A percentile compares a stretch with the other conserved stretches of the same genome.
Evolutionary conservation across 1,284 basidiomycete genomes (phyloP).

Genomic region (Ganoderma multipileum): DNA sequence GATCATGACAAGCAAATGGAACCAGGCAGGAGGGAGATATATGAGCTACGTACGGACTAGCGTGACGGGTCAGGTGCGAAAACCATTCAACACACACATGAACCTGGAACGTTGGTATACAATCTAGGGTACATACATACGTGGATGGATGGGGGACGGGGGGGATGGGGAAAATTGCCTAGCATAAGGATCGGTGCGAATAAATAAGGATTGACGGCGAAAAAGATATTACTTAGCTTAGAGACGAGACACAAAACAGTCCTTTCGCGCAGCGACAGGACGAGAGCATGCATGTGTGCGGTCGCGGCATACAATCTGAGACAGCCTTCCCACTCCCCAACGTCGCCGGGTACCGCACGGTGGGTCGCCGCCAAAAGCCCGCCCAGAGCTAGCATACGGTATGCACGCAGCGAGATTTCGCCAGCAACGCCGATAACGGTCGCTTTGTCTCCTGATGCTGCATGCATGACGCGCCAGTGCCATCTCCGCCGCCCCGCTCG

Average conservation of each 20-base stretch:
- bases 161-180: background rate
- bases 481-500: slow-evolving; percentile 3
- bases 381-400: background rate
- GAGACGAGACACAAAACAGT: background rate
- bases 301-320: background rate
- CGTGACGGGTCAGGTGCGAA: background rate
- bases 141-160: background rate
- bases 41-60: background rate
- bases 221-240: background rate
- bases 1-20: background rate
- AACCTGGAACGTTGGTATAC: slow-evolving; percentile 8
- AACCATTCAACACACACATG: slow-evolving; percentile 9
- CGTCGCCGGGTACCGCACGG: background rate
- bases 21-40: background rate
- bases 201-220: background rate
- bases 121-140: slow-evolving; percentile 15
- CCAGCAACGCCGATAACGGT: background rate
- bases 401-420: background rate
- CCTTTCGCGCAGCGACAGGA: slow-evolving; percentile 1
- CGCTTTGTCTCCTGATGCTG: slow-evolving; percentile 2
- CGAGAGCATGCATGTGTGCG: background rate
- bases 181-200: slow-evolving; percentile 3
- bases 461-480: slow-evolving; percentile 1
- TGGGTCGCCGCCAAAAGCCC: slow-evolving; percentile 2
- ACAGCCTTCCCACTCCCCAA: background rate